phyloP scores from a whole-genome alignment of 1,284 basidiomycete species.

The Inonotus obliquus region DNA sequence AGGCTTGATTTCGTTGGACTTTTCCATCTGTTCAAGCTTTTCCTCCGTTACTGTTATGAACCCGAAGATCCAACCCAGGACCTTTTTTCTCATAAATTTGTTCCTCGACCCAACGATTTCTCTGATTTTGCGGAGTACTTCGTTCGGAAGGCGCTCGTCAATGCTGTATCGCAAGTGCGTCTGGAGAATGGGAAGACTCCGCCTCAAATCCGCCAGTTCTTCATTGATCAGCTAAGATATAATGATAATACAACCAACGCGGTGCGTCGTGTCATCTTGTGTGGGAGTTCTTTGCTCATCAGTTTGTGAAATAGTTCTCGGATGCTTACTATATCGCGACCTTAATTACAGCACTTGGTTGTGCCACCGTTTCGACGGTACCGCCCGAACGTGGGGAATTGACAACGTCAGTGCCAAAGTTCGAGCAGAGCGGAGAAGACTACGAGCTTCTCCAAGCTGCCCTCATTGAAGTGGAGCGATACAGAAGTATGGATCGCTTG shows the following conservation, averaged over 20 bases:
- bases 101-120: conserved; percentile 93
- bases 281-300: neutral
- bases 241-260: conserved; percentile 94
- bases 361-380: conserved; percentile 66
- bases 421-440: conserved; percentile 62
- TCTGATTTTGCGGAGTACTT: conserved; percentile 91
- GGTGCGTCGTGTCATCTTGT: conserved; percentile 35
- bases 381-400: conserved; percentile 77
- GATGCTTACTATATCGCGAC: conserved; percentile 91
- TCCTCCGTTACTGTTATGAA: conserved; percentile 90
- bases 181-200: conserved; percentile 86
- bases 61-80: conserved; percentile 75
- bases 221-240: conserved; percentile 87
- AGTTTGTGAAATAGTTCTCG: conserved; percentile 55
- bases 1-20: conserved; percentile 84
- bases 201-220: conserved; percentile 82
- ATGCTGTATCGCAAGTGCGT: conserved; percentile 80
- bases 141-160: conserved; percentile 82
- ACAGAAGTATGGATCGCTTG: conserved; percentile 90
- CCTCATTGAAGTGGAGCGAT: conserved; percentile 80
- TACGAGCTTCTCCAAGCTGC: conserved; percentile 66
- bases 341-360: conserved; percentile 79
- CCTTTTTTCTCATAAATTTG: conserved; percentile 78
- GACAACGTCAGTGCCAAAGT: conserved; percentile 58
- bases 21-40: conserved; percentile 95